These are phyloP conservation scores for Ustilago crameri DNA, from an alignment of 1,284 basidiomycete species.

Conservation along the genomic window DNA sequence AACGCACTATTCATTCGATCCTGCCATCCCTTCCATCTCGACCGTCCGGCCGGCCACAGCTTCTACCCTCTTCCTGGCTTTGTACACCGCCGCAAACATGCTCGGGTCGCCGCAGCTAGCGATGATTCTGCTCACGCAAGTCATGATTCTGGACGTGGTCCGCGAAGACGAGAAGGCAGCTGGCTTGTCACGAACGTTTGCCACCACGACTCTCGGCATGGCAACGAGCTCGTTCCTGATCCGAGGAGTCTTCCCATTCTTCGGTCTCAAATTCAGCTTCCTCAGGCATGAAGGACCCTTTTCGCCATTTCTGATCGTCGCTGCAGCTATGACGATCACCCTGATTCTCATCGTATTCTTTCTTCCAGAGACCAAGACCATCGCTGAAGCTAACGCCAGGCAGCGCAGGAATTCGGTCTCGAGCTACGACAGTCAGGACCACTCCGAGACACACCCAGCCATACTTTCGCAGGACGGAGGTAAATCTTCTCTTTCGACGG, in stretches of 20 bases:
- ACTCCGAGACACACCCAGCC: background rate
- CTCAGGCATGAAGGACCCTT: constrained; percentile 33
- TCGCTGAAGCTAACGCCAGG: background rate
- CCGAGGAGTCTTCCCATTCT: constrained; percentile 17
- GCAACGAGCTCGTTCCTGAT: constrained; percentile 13
- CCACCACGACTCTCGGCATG: constrained; percentile 25
- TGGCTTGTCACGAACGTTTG: constrained; percentile 14
- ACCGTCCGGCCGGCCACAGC: constrained; percentile 23
- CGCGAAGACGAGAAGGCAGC: constrained; percentile 32
- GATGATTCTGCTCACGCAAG: constrained; percentile 18
- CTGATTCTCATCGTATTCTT: constrained; percentile 4
- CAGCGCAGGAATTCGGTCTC: constrained; percentile 17
- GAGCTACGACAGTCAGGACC: constrained; percentile 5
- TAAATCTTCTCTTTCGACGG: background rate
- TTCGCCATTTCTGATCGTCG: constrained; percentile 31
- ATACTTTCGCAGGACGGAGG: too few relatives aligned
- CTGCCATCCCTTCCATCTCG: constrained; percentile 19
- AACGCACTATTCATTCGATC: constrained; percentile 42
- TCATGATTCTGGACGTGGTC: constrained; percentile 36
- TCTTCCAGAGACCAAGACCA: constrained; percentile 25
- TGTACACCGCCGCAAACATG: constrained; percentile 6
- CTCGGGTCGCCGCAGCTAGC: constrained; percentile 17
- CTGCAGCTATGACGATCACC: background rate
- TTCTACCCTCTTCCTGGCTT: constrained; percentile 7
- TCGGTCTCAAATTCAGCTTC: constrained; percentile 34